phyloP scores from a whole-genome alignment of 2,329 filamentous ascomycete genomes.

The Calycina herbarum region DNA sequence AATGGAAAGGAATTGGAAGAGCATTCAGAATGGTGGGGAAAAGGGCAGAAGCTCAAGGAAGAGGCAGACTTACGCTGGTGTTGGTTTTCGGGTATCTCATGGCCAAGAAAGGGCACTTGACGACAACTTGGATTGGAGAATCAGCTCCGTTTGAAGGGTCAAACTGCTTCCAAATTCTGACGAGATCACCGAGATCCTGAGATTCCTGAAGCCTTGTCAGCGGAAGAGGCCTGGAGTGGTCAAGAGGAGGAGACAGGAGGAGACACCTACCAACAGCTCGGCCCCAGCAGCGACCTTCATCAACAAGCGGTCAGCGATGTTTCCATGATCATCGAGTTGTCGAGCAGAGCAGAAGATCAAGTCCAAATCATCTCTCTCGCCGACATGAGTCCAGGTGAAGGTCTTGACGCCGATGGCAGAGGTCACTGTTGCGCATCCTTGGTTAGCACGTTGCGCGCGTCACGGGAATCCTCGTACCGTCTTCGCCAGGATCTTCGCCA shows the following conservation, averaged over 20 bases:
- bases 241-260: slow-evolving; percentile 11
- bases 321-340: slow-evolving; percentile 25
- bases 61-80: slow-evolving; percentile 28
- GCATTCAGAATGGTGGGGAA: background rate
- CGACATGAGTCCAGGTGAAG: slow-evolving; percentile 36
- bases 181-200: slow-evolving; percentile 34
- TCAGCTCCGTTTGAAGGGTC: slow-evolving; percentile 26
- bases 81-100: slow-evolving; percentile 37
- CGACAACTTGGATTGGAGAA: slow-evolving; percentile 36
- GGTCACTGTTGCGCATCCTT: slow-evolving; percentile 13
- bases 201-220: slow-evolving; percentile 29
- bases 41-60: background rate
- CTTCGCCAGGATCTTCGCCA: no score
- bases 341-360: slow-evolving; percentile 30
- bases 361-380: slow-evolving; percentile 30
- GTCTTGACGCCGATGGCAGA: slow-evolving; percentile 24
- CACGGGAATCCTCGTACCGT: background rate
- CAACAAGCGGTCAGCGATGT: slow-evolving; percentile 26
- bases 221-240: background rate
- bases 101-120: slow-evolving; percentile 38
- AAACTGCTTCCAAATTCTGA: slow-evolving; percentile 22
- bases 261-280: slow-evolving; percentile 42
- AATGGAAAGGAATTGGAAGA: background rate
- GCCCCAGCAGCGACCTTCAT: slow-evolving; percentile 44
- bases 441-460: background rate